These are phyloP conservation scores for Pythium vanterpoolii DNA, from an alignment of 352 stramenopile genomes.

Conservation along the genomic window DNA sequence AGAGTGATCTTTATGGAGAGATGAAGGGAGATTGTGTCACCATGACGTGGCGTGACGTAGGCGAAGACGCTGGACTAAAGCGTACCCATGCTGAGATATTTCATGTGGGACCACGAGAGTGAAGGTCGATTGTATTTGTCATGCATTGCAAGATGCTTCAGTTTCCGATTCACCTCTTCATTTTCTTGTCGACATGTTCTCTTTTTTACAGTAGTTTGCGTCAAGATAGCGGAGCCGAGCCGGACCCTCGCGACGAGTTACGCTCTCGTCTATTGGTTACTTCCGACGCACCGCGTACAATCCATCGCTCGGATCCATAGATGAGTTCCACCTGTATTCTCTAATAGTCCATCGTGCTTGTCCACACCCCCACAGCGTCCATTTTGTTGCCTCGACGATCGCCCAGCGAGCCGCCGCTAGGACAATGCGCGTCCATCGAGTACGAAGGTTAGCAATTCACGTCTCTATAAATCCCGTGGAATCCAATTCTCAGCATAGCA, in stretches of 20 bases:
- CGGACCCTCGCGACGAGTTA: background rate
- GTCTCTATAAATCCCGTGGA: too few species aligned
- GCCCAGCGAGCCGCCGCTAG: background rate
- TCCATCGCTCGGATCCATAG: background rate
- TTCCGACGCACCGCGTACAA: background rate
- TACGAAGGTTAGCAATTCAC: constrained; percentile 1
- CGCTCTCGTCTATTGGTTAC: constrained; percentile 1
- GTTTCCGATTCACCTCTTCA: too few species aligned
- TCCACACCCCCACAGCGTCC: background rate
- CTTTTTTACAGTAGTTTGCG: background rate
- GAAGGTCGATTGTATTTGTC: too few species aligned
- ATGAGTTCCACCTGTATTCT: too few species aligned
- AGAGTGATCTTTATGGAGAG: too few species aligned
- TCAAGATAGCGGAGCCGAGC: background rate
- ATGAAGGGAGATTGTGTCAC: too few species aligned
- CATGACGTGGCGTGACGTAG: too few species aligned
- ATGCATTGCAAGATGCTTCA: too few species aligned
- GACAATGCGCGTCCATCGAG: background rate
- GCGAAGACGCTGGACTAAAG: too few species aligned
- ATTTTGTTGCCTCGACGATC: background rate
- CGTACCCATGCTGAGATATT: too few species aligned
- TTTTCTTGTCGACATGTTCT: background rate
- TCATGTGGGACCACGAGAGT: too few species aligned
- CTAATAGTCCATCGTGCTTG: background rate
- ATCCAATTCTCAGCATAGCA: background rate